Percentiles rank a stretch among this genome's conserved stretches.
phyloP scores from a whole-genome alignment of 306 rosid genomes.

The Prunus kanzakura region DNA sequence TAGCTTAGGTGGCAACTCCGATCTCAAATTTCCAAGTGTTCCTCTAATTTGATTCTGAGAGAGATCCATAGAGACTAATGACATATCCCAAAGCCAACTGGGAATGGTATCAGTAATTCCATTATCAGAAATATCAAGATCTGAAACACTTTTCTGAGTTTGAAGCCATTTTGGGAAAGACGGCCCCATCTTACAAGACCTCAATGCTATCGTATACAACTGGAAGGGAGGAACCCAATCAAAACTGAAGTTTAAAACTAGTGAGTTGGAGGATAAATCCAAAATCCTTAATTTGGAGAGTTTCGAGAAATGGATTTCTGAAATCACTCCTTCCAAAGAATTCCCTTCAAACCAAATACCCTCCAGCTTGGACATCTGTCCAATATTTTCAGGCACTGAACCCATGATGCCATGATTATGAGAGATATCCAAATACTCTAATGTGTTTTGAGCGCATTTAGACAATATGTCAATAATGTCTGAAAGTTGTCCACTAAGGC shows the following conservation, averaged over 20 bases:
- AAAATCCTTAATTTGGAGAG: neutral
- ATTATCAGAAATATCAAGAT: neutral
- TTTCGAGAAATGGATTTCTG: neutral
- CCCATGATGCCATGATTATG: neutral
- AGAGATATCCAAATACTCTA: neutral
- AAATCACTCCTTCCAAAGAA: neutral
- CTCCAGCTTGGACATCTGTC: neutral
- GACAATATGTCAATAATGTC: too few relatives aligned
- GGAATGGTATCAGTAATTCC: slow-evolving; percentile 3
- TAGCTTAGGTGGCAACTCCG: neutral
- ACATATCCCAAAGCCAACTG: neutral
- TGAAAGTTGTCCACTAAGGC: too few relatives aligned
- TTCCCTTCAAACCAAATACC: too few relatives aligned
- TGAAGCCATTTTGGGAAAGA: too few relatives aligned
- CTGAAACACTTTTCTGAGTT: too few relatives aligned
- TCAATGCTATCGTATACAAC: too few relatives aligned
- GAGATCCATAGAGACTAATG: neutral
- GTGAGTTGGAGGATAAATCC: neutral
- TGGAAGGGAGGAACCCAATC: neutral
- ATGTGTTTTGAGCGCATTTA: too few relatives aligned
- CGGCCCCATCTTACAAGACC: too few relatives aligned
- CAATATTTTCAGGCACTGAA: neutral
- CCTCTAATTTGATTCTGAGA: slow-evolving; percentile 6
- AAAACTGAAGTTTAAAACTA: neutral
- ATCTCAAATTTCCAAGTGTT: neutral